Conservation (phyloP, 140 eudicot species). For the Cichorium intybus region DNA sequence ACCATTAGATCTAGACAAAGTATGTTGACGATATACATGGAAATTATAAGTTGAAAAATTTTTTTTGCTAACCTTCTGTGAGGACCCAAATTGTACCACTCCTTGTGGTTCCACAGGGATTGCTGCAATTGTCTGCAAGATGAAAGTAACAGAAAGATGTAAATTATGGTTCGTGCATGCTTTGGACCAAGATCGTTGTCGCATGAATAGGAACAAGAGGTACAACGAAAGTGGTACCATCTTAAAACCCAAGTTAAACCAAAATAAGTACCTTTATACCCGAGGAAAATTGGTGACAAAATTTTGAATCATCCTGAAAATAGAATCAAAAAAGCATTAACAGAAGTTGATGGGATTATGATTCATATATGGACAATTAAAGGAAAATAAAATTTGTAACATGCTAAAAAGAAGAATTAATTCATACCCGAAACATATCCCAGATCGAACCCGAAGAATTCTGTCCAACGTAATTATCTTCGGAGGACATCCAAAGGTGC, state of each 20-base stretch:
- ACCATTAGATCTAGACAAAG: slow-evolving; percentile 18
- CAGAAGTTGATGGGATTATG: background rate
- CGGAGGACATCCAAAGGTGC: slow-evolving; percentile 67
- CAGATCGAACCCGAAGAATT: slow-evolving; percentile 36
- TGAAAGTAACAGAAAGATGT: slow-evolving; percentile 10
- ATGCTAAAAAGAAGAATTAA: background rate
- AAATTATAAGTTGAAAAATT: background rate
- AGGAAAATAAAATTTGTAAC: background rate
- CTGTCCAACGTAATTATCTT: slow-evolving; percentile 40
- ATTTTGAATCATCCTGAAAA: slow-evolving; percentile 58
- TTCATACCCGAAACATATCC: slow-evolving; percentile 53
- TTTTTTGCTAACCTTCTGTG: slow-evolving; percentile 53
- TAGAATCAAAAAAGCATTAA: background rate
- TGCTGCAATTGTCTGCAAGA: slow-evolving; percentile 83
- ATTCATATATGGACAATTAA: background rate
- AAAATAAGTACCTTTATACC: slow-evolving; percentile 69
- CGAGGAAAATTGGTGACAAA: slow-evolving; percentile 51
- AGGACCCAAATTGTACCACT: slow-evolving; percentile 88
- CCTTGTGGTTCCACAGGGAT: slow-evolving; percentile 86
- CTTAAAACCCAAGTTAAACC: slow-evolving; percentile 1
- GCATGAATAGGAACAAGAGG: slow-evolving; percentile 11
- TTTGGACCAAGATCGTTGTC: slow-evolving; percentile 21
- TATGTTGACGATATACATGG: background rate
- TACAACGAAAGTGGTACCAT: slow-evolving; percentile 33
- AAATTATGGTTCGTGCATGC: background rate